phyloP scores from a whole-genome alignment of 1,284 basidiomycete species.

The Ceratobasidium theobromae region DNA sequence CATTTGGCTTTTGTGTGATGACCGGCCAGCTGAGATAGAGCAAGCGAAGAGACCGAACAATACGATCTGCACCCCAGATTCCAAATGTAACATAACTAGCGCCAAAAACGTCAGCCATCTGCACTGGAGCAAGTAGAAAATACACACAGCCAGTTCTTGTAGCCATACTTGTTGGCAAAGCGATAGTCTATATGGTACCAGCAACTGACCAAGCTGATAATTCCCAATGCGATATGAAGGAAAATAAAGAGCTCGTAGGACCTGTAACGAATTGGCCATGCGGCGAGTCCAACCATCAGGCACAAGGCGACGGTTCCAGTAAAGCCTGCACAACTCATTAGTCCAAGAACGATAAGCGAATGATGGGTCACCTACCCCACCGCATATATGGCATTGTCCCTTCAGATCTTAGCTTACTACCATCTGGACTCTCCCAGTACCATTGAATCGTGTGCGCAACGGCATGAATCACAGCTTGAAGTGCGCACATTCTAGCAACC shows the following conservation, averaged over 20 bases:
- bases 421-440: constrained; percentile 16
- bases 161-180: constrained; percentile 16
- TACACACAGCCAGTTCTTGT: constrained; percentile 28
- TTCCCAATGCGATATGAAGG: constrained; percentile 7
- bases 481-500: constrained; percentile 15
- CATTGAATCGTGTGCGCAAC: constrained; percentile 25
- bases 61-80: constrained; percentile 24
- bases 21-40: neutral
- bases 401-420: constrained; percentile 1
- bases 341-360: neutral
- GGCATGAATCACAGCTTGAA: constrained; percentile 25
- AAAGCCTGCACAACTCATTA: neutral
- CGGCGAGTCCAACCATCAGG: constrained; percentile 23
- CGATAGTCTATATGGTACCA: constrained; percentile 27
- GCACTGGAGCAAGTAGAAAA: neutral
- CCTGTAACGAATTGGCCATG: constrained; percentile 7
- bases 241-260: constrained; percentile 27
- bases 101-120: neutral
- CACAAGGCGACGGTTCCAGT: constrained; percentile 8
- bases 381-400: constrained; percentile 25
- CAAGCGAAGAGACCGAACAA: constrained; percentile 1
- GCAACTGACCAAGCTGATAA: constrained; percentile 7
- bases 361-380: constrained; percentile 12
- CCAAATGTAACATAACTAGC: constrained; percentile 25
- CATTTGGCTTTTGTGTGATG: neutral